Base-by-base conservation (phyloP, 768 basidiomycete species). In the Cantharellus anzutake region DNA sequence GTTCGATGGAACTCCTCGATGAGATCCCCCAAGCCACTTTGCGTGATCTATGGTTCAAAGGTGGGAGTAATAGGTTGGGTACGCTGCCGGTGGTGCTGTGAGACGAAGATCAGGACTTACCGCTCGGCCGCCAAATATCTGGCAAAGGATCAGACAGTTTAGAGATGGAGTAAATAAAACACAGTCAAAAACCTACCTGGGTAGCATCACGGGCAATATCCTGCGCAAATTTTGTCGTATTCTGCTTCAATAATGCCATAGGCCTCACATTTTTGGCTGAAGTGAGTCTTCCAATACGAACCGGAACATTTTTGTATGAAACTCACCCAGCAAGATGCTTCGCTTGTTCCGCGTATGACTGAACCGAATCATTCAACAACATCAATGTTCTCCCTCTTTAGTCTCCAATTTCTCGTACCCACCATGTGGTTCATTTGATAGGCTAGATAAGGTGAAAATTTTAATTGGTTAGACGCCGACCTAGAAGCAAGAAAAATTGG, bases 371-470 rank as follows among this genome's bases (percentile, higher is more conserved):
- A 29, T 29, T 29, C 20, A 29, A 29, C 20, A 1, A 29, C 20
- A 29, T 29, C 20, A 29, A 29, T 29, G 20, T 29, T 29, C 20
- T 29, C 20, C 20, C 20, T 29, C 20, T n/a, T n/a, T n/a, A 29
- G 20, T 29, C 20, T 29, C 20, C 20, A 29, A 29, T 1, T 29
- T 29, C 20, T 35, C 3, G 16, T 39, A 66, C 93, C 91, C 55
- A 75, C 78, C 89, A 92, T 90, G 60, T 87, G 78, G 64, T 74
- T 80, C 86, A 91, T 90, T 69, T 92, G 89, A 68, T 82, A 84
- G 0, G 89, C 91, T 59, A 29, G 20, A 29, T 29, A 29, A 29
- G 20, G 52, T 1, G 52, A 37, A 37, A 55, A 37, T 0, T 11
- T 37, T 7, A 1, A 37, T 55, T n/a, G n/a, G n/a, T n/a, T 37